These are phyloP conservation scores for Abrus pulchellus DNA, from an alignment of 306 rosid genomes.

Conservation along the genomic window DNA sequence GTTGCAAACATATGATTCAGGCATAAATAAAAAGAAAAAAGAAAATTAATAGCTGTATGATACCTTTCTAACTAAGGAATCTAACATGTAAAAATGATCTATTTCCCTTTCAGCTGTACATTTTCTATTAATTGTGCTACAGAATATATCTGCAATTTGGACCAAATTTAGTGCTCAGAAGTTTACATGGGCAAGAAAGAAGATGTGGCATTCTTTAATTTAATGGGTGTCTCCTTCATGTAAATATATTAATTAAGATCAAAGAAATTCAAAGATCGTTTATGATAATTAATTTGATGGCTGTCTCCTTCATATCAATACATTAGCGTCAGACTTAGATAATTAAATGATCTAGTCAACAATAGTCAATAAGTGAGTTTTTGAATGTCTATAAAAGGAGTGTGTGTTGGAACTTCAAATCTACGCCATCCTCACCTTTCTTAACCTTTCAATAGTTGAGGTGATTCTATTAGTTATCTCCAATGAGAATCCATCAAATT, in stretches of 20 bases:
- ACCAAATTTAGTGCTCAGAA: background rate
- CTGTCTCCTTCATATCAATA: too few species aligned
- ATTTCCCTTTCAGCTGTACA: background rate
- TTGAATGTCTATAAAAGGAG: conserved; percentile 3
- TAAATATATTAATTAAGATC: background rate
- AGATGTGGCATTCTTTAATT: background rate
- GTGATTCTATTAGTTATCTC: background rate
- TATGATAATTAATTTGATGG: background rate
- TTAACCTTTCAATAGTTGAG: background rate
- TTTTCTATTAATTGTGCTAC: background rate
- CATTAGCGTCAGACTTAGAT: background rate
- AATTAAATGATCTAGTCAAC: background rate
- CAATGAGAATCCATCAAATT: conserved; percentile 5
- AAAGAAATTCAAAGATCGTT: background rate
- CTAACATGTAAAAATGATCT: too few species aligned
- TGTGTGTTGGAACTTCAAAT: background rate
- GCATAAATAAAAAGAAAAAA: too few species aligned
- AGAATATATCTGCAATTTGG: background rate
- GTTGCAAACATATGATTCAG: too few species aligned
- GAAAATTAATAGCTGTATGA: too few species aligned
- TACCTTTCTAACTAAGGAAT: too few species aligned
- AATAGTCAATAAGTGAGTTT: background rate
- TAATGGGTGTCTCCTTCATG: background rate
- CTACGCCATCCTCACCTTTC: background rate
- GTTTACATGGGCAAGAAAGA: background rate